These are phyloP conservation scores for Haberlea rhodopensis DNA, from an alignment of 257 asterid genomes.

Conservation along the genomic window DNA sequence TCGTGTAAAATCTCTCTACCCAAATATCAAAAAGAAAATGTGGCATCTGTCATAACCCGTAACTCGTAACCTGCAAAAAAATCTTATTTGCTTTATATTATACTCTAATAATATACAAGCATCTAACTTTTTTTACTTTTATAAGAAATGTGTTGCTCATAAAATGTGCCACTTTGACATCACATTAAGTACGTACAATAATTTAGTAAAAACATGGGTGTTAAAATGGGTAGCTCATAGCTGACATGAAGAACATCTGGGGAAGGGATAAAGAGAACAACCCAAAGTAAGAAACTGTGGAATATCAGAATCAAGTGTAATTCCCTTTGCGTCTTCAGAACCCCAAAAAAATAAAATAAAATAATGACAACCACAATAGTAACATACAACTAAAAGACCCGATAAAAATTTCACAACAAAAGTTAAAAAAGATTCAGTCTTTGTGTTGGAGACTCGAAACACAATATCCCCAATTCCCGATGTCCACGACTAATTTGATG, in stretches of 20 bases:
- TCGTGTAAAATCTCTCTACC: no score
- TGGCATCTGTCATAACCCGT: no score
- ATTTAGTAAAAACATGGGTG: neutral
- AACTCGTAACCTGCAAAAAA: no score
- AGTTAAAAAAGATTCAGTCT: conserved; percentile 61
- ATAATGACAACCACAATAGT: neutral
- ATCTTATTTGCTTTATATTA: neutral
- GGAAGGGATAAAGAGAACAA: conserved; percentile 82
- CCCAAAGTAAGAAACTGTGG: conserved; percentile 61
- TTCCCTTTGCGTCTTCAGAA: conserved; percentile 56
- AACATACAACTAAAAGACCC: neutral
- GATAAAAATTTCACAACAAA: conserved; percentile 35
- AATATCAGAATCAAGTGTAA: conserved; percentile 57
- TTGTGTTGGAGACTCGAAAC: conserved; percentile 86
- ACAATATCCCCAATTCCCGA: conserved; percentile 20
- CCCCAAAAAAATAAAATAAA: conserved; percentile 51
- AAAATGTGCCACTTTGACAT: neutral
- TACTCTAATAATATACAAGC: neutral
- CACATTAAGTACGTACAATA: no score
- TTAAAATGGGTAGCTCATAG: conserved; percentile 34
- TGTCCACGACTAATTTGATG: no score
- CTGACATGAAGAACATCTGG: conserved; percentile 74
- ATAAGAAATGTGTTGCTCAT: neutral
- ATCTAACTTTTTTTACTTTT: neutral
- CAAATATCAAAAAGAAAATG: no score